Percentiles rank a stretch among this genome's conserved stretches.
Conservation (phyloP, 139 green algal species). For the Chlorella sp. region DNA sequence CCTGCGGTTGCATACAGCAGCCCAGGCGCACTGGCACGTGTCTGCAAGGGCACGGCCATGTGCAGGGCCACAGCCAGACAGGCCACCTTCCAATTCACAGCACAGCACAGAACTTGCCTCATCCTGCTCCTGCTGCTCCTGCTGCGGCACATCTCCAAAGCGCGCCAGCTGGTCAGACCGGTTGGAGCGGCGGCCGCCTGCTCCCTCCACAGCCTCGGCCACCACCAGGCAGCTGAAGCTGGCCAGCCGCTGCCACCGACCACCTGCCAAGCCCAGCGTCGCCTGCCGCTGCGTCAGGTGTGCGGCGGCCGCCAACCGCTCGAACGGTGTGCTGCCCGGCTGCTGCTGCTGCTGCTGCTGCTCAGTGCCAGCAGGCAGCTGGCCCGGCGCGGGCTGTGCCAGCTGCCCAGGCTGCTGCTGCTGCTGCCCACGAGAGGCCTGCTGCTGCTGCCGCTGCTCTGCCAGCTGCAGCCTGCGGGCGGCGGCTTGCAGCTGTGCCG, state of each 20-base stretch:
- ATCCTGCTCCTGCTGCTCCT: background rate
- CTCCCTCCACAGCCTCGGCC: background rate
- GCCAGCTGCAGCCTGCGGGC: background rate
- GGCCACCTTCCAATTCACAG: background rate
- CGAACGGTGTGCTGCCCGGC: background rate
- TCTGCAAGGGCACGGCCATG: no score
- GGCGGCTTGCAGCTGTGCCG: background rate
- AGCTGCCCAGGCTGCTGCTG: background rate
- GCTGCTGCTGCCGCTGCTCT: background rate
- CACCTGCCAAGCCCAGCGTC: background rate
- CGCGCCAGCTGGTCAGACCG: background rate
- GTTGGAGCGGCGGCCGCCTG: background rate
- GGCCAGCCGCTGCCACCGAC: constrained; percentile 3
- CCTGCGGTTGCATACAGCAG: no score
- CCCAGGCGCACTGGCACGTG: no score
- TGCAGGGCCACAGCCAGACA: no score
- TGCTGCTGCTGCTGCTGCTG: background rate
- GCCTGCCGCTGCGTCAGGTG: background rate
- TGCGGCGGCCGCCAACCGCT: constrained; percentile 8
- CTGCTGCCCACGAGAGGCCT: background rate
- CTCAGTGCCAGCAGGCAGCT: background rate
- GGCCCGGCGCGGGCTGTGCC: background rate
- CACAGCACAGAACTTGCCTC: background rate
- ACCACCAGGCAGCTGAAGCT: background rate
- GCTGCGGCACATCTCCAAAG: background rate